Conservation (phyloP, 148 eudicot genomes). For the Vaccinium vitisidaea region DNA sequence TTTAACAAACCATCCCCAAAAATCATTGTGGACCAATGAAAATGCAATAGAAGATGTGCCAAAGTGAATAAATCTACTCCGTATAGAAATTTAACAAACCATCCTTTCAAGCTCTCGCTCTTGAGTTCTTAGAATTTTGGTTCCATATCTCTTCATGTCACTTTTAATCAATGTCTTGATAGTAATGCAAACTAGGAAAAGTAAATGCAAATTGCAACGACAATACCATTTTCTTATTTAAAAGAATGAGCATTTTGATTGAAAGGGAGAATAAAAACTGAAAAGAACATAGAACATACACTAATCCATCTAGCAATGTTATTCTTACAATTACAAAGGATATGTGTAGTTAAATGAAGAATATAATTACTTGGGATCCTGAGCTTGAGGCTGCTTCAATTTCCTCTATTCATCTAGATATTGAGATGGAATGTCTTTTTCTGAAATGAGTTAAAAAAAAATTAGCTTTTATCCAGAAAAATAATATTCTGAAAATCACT, state of each 20-base stretch:
- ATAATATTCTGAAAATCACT: background rate
- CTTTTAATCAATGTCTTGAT: background rate
- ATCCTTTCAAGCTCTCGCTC: background rate
- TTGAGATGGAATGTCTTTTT: slow-evolving; percentile 86
- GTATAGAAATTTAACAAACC: background rate
- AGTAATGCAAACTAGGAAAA: background rate
- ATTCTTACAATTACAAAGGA: background rate
- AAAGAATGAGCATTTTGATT: background rate
- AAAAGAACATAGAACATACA: background rate
- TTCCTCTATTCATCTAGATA: slow-evolving; percentile 76
- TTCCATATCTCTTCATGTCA: background rate
- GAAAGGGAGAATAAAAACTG: background rate
- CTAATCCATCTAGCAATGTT: no score
- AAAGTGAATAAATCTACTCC: background rate
- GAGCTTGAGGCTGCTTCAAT: slow-evolving; percentile 82
- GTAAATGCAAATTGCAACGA: background rate
- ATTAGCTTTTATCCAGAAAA: background rate
- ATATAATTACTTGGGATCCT: slow-evolving; percentile 59
- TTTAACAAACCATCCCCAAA: no score
- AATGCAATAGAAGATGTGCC: background rate
- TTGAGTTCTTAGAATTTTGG: background rate
- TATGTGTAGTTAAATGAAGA: slow-evolving; percentile 1
- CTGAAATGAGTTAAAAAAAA: slow-evolving; percentile 31
- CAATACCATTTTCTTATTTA: background rate
- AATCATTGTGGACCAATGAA: background rate